Conservation (phyloP, 192 early-diverging fungal species). For the Coemansia sp. region DNA sequence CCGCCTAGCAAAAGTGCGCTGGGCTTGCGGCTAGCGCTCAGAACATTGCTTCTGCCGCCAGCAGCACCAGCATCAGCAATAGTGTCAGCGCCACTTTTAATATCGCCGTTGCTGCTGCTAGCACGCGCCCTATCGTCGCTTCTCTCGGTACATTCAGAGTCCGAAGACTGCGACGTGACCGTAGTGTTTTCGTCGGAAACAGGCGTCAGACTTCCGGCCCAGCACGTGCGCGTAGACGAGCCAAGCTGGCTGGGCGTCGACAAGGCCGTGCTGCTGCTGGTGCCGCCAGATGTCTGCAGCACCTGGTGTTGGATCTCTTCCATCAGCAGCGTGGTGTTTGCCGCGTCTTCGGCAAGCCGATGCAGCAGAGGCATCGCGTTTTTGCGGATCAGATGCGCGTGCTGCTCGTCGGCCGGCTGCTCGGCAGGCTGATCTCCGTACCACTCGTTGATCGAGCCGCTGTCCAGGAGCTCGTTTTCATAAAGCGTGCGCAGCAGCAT, state of each 20-base stretch:
- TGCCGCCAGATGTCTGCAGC: constrained; percentile 9
- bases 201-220: constrained; percentile 36
- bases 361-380: constrained; percentile 28
- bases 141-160: constrained; percentile 14
- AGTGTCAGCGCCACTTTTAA: no score
- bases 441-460: constrained; percentile 32
- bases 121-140: not conserved
- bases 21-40: constrained; percentile 12
- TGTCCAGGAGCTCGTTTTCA: constrained; percentile 45
- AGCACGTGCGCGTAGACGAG: constrained; percentile 2
- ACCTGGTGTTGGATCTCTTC: constrained; percentile 32
- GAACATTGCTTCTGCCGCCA: constrained; percentile 1
- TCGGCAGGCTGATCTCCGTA: constrained; percentile 14
- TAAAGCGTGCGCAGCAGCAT: constrained; percentile 41
- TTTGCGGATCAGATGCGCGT: constrained; percentile 33
- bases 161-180: constrained; percentile 27
- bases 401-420: constrained; percentile 9
- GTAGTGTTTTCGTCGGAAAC: constrained; percentile 34
- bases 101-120: not conserved
- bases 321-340: constrained; percentile 5
- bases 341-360: constrained; percentile 18
- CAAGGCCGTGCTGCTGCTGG: constrained; percentile 15
- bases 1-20: constrained; percentile 2
- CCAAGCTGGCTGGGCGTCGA: constrained; percentile 23
- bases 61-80: no score